Conservation (phyloP, 2,329 filamentous ascomycete genomes). For the Sporothrix variecibatus region DNA sequence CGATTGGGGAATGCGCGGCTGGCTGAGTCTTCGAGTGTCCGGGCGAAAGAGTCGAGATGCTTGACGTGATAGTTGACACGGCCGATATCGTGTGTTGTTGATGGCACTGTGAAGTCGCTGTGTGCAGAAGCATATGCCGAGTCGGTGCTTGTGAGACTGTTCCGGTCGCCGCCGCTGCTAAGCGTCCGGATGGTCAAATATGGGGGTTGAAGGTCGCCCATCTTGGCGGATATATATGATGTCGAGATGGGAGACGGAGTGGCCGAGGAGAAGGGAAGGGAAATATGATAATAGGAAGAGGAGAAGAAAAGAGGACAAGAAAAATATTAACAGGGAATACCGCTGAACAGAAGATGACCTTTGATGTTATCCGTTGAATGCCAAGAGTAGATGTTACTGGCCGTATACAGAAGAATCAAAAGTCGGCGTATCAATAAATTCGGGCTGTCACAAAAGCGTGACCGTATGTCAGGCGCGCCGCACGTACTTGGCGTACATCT, state of each 20-base stretch:
- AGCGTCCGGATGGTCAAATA: conserved; percentile 58
- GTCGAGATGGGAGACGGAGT: neutral
- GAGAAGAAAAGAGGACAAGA: neutral
- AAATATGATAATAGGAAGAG: neutral
- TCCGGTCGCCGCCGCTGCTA: conserved; percentile 47
- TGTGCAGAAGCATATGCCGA: conserved; percentile 51
- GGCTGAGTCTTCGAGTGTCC: conserved; percentile 59
- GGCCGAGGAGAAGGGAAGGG: neutral
- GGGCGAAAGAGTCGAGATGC: conserved; percentile 56
- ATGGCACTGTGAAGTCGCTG: conserved; percentile 42
- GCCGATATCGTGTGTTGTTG: conserved; percentile 59
- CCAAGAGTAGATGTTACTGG: conserved; percentile 1
- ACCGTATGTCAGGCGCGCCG: conserved; percentile 8
- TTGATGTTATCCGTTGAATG: neutral
- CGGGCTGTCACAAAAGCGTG: conserved; percentile 1
- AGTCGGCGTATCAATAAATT: neutral
- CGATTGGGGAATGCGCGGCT: conserved; percentile 58
- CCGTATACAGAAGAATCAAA: neutral
- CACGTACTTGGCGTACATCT: conserved; percentile 5
- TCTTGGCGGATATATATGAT: conserved; percentile 32
- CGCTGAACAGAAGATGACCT: neutral
- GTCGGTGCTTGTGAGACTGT: conserved; percentile 51
- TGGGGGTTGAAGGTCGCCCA: conserved; percentile 47
- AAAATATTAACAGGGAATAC: conserved; percentile 1
- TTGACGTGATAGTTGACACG: conserved; percentile 61